Conservation (phyloP, 805 yeast genomes). For the Yamadazyma insecticola region DNA sequence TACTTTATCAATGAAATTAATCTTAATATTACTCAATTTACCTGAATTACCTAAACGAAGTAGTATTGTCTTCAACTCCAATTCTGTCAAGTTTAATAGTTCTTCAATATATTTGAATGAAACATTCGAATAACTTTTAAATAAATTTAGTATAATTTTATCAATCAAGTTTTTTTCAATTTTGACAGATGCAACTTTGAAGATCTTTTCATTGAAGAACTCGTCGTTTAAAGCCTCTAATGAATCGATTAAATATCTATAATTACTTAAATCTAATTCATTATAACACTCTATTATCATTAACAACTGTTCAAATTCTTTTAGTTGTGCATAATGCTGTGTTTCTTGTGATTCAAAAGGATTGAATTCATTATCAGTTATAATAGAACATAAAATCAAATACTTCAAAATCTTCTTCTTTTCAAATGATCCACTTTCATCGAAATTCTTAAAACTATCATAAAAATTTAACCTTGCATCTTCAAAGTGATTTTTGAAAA, state of each 20-base stretch:
- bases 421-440: conserved; percentile 40
- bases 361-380: conserved; percentile 62
- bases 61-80: conserved; percentile 23
- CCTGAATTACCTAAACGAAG: conserved; percentile 28
- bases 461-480: conserved; percentile 61
- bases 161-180: conserved; percentile 27
- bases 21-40: conserved; percentile 18
- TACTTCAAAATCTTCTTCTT: conserved; percentile 57
- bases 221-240: conserved; percentile 17
- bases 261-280: conserved; percentile 20
- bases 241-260: conserved; percentile 3
- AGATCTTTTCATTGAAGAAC: conserved; percentile 26
- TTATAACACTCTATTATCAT: conserved; percentile 27
- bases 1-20: conserved; percentile 23
- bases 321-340: conserved; percentile 39
- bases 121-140: conserved; percentile 27
- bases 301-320: conserved; percentile 25
- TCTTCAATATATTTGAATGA: conserved; percentile 21
- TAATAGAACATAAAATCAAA: conserved; percentile 55
- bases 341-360: conserved; percentile 75
- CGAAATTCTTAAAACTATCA: conserved; percentile 40
- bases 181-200: conserved; percentile 19
- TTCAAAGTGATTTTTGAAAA: conserved; percentile 56
- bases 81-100: conserved; percentile 15
- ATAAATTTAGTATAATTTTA: conserved; percentile 24